Conservation (phyloP, 2,329 filamentous ascomycete species). For the Cladosporium sphaerospermum region DNA sequence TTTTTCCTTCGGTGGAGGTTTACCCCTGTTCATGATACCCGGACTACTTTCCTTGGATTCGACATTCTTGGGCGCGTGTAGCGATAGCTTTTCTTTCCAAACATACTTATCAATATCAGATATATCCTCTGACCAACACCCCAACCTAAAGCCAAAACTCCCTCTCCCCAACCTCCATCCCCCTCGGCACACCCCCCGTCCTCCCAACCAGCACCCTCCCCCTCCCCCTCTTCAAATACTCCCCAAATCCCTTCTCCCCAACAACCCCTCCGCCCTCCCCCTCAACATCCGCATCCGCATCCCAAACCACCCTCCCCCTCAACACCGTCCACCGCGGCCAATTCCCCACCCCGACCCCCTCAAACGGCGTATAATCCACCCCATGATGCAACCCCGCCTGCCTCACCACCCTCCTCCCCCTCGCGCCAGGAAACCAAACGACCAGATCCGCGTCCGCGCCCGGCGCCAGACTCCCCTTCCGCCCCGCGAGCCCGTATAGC, state of each 20-base stretch:
- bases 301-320: slow-evolving; percentile 53
- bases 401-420: slow-evolving; percentile 26
- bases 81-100: too few species aligned
- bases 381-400: slow-evolving; percentile 52
- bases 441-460: slow-evolving; percentile 41
- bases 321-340: slow-evolving; percentile 59
- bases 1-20: too few species aligned
- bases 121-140: neutral
- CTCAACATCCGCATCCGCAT: slow-evolving; percentile 36
- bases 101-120: neutral
- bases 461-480: slow-evolving; percentile 37
- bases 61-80: too few species aligned
- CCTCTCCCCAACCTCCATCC: slow-evolving; percentile 27
- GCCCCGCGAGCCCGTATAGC: slow-evolving; percentile 36
- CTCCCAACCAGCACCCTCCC: slow-evolving; percentile 27
- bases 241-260: slow-evolving; percentile 29
- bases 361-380: slow-evolving; percentile 58
- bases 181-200: slow-evolving; percentile 26
- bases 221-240: slow-evolving; percentile 33
- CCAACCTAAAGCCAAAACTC: slow-evolving; percentile 23
- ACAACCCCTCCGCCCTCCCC: slow-evolving; percentile 34
- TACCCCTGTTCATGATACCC: too few species aligned
- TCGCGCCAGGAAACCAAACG: slow-evolving; percentile 35
- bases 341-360: slow-evolving; percentile 50
- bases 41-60: too few species aligned